Evolutionary conservation across 257 asterid genomes (phyloP), one percentile per base, ranked within the genome.

Genomic region (Eustoma russellianum): DNA sequence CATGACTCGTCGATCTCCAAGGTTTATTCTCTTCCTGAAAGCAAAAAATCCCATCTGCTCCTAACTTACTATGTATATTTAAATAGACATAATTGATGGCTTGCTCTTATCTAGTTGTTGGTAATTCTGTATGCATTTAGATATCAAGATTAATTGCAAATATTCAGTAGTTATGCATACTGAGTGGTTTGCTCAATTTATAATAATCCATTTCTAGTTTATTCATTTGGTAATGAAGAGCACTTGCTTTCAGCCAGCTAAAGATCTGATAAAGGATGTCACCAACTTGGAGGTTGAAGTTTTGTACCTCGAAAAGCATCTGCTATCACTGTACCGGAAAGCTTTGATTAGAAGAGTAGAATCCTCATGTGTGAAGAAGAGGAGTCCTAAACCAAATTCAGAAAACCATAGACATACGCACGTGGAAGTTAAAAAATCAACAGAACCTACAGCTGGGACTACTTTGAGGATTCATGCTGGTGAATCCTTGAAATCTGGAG

Each of bases 261-360:
- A 81, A 71, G 82, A 88, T 73, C 81, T 91, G 40, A 67, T 91
- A 17, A 76, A 64, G 61, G 98, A 91, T 63, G 81, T 91, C 41
- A 70, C 79, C 48, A 56, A 65, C 28, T 48, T 91, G 82, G 98
- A 91, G 75, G 34, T 75, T 61, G 90, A 91, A 72, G 81, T 91
- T 14, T 45, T 67, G 17, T 71, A 72, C 63, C 66, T 91, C 61
- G 97, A 91, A 69, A 84, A 85, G 55, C 76, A 77, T 72, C 96
- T 91, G 61, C 85, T 87, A 5, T 79, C 97, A 35, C 52, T 84
- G 76, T 87, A 87, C 49, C 55, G 94, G 46, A 77, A 54, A 67
- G 67, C 46, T 19, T 79, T 82, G 50, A 63, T 75, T 7, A 79
- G 75, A 54, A 66, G 70, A 56, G 47, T 68, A 16, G 60, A 75